phyloP scores from a whole-genome alignment of 495 filamentous ascomycete genomes.

The Podospora australis region DNA sequence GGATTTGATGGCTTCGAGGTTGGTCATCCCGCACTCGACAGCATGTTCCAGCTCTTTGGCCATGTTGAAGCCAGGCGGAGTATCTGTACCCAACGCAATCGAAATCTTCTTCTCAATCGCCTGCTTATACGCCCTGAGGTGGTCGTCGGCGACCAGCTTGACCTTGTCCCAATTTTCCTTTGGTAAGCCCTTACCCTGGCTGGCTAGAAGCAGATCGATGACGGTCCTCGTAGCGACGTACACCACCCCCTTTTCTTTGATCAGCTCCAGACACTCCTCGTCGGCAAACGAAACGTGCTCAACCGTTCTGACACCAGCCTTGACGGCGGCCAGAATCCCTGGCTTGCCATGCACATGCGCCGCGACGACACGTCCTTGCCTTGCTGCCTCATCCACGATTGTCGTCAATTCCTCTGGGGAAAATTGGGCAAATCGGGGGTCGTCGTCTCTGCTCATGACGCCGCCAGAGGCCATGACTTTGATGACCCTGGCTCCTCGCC shows the following conservation, averaged over 20 bases:
- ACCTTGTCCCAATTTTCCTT: conserved; percentile 37
- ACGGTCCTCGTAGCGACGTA: conserved; percentile 41
- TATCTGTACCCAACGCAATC: conserved; percentile 42
- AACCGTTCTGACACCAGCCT: conserved; percentile 40
- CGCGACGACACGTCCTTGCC: conserved; percentile 39
- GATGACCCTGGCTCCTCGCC: conserved; percentile 44
- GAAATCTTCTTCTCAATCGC: conserved; percentile 35
- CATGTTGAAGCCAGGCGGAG: conserved; percentile 36
- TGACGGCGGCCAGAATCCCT: conserved; percentile 44
- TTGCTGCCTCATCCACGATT: conserved; percentile 44
- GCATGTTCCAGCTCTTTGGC: conserved; percentile 44
- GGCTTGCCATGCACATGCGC: conserved; percentile 47
- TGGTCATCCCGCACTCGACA: conserved; percentile 44
- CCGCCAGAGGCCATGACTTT: conserved; percentile 48
- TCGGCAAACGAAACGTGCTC: conserved; percentile 44
- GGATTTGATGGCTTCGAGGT: conserved; percentile 47
- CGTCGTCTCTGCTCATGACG: conserved; percentile 38
- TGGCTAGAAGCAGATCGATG: conserved; percentile 29
- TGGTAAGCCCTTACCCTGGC: conserved; percentile 25
- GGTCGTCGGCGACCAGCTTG: conserved; percentile 27
- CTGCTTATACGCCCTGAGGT: conserved; percentile 33
- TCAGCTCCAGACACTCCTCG: conserved; percentile 40
- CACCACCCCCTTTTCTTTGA: conserved; percentile 38
- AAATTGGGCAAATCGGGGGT: conserved; percentile 43
- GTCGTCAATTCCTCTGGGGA: conserved; percentile 42